Percentiles rank a stretch among this genome's conserved stretches.
Evolutionary conservation across 139 green algal genomes (phyloP).

Genomic region (Micromonas commoda): DNA sequence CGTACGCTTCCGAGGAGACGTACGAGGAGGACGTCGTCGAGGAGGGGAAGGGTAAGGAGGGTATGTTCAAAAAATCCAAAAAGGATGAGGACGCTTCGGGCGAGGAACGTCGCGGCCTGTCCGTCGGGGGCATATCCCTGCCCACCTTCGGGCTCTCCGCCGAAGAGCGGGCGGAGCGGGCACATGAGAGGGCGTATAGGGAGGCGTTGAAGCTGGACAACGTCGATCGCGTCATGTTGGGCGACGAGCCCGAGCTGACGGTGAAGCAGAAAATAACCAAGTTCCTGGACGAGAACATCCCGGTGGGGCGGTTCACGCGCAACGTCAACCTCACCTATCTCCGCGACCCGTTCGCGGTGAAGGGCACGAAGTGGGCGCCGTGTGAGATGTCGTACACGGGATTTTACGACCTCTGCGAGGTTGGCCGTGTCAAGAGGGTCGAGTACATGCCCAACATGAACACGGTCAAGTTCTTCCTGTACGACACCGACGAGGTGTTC

Average conservation of each 20-base stretch:
- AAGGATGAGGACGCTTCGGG: too few species aligned
- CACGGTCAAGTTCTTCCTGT: conserved; percentile 1
- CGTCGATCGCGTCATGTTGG: too few species aligned
- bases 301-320: background rate
- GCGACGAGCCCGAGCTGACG: too few species aligned
- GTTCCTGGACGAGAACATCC: background rate
- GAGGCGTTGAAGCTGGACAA: too few species aligned
- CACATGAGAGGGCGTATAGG: too few species aligned
- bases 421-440: conserved; percentile 3
- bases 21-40: background rate
- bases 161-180: too few species aligned
- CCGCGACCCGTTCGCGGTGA: conserved; percentile 16
- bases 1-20: background rate
- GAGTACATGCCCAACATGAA: conserved; percentile 9
- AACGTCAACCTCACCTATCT: conserved; percentile 13
- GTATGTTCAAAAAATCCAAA: too few species aligned
- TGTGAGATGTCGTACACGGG: conserved; percentile 14
- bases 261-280: too few species aligned
- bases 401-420: conserved; percentile 15
- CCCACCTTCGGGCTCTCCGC: too few species aligned
- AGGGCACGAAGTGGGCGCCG: background rate
- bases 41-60: too few species aligned
- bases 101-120: too few species aligned
- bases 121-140: too few species aligned
- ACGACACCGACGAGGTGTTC: conserved; percentile 23